These are phyloP conservation scores for Podila clonocystis DNA, from an alignment of 192 early-diverging fungal genomes.

Conservation along the genomic window DNA sequence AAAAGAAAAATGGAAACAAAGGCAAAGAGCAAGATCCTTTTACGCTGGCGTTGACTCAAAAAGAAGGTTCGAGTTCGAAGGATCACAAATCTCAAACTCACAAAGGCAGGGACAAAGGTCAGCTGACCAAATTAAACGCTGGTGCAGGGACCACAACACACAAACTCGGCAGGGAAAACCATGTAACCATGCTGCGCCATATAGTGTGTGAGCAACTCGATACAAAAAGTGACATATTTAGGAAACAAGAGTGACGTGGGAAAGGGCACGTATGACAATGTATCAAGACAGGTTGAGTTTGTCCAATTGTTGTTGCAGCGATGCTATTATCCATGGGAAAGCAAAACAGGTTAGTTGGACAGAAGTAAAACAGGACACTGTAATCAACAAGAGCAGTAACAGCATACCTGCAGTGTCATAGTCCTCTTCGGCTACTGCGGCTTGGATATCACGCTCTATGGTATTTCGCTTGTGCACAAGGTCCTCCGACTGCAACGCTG, in stretches of 20 bases:
- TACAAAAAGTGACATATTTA: no score
- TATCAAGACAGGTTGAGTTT: not conserved
- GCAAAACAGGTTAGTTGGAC: not conserved
- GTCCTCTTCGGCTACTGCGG: constrained; percentile 44
- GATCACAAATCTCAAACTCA: constrained; percentile 4
- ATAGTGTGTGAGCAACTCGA: no score
- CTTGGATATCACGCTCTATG: constrained; percentile 34
- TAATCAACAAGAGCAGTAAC: not conserved
- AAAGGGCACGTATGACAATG: not conserved
- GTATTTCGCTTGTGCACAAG: not conserved
- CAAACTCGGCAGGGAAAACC: no score
- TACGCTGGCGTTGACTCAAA: constrained; percentile 4
- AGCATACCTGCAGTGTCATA: constrained; percentile 38
- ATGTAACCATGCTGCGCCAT: no score
- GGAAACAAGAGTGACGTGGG: no score
- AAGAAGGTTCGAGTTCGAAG: not conserved
- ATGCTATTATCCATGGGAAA: constrained; percentile 14
- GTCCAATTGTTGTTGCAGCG: constrained; percentile 24
- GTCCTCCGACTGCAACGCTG: not conserved
- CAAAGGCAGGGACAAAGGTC: not conserved
- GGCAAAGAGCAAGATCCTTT: constrained; percentile 5
- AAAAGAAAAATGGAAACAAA: not conserved
- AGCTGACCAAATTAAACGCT: not conserved
- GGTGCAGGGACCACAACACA: not conserved
- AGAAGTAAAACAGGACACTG: not conserved